Percentiles rank a stretch among this genome's conserved stretches.
Conservation (phyloP, 2,329 filamentous ascomycete genomes). For the Claviceps arundinis region DNA sequence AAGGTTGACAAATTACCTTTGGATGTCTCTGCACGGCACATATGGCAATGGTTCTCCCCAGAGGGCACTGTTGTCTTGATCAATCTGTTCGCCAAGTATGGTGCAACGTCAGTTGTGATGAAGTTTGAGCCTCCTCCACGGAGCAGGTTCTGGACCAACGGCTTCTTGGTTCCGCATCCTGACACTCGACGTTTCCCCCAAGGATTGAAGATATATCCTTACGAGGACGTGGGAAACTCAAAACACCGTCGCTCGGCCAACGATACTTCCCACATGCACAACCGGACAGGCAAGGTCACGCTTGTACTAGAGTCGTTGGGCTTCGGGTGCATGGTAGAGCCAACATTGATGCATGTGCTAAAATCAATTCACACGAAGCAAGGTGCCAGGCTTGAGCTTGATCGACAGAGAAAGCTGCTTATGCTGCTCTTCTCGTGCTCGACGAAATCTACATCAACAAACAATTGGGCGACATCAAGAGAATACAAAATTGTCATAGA, state of each 20-base stretch:
- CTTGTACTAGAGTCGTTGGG: constrained; percentile 35
- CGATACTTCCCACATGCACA: not conserved
- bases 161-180: constrained; percentile 14
- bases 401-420: constrained; percentile 17
- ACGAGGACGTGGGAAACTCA: not conserved
- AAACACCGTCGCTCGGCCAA: not conserved
- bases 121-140: constrained; percentile 45
- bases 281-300: constrained; percentile 18
- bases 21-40: constrained; percentile 23
- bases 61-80: constrained; percentile 43
- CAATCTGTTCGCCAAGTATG: constrained; percentile 26
- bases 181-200: constrained; percentile 9
- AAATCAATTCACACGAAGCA: constrained; percentile 17
- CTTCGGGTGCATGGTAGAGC: constrained; percentile 47
- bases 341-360: constrained; percentile 46
- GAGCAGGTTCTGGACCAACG: constrained; percentile 35
- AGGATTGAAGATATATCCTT: constrained; percentile 11
- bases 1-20: constrained; percentile 20
- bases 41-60: constrained; percentile 38
- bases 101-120: constrained; percentile 27
- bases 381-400: constrained; percentile 17
- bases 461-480: constrained; percentile 6
- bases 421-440: constrained; percentile 18
- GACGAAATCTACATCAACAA: constrained; percentile 4
- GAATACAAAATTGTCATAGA: constrained; percentile 30